phyloP scores from a whole-genome alignment of 2,329 filamentous ascomycete species.

The Ophiosphaerella narmari region DNA sequence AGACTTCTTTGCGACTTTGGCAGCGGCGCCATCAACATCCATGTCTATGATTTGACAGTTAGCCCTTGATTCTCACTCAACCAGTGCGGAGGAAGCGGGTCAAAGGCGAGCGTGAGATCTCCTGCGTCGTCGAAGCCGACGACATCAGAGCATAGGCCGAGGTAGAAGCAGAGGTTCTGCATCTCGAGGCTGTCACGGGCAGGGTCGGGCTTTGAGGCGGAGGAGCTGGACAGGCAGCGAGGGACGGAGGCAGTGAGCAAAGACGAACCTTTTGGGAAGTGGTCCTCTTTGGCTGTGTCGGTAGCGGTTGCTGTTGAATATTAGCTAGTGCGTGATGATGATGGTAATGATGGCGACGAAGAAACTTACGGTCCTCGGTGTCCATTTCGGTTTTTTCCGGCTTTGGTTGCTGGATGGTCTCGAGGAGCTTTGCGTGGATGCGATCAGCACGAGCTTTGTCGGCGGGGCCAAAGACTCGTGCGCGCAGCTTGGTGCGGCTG shows the following conservation, averaged over 20 bases:
- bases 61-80: constrained; percentile 41
- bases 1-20: constrained; percentile 23
- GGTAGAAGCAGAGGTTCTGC: constrained; percentile 42
- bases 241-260: constrained; percentile 36
- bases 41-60: constrained; percentile 42
- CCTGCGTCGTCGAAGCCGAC: constrained; percentile 44
- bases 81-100: constrained; percentile 38
- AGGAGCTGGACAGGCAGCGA: constrained; percentile 24
- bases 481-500: constrained; percentile 81
- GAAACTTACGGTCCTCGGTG: constrained; percentile 46
- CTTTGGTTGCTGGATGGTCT: constrained; percentile 77
- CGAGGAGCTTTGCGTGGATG: constrained; percentile 82
- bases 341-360: neutral
- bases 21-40: constrained; percentile 43
- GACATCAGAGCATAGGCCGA: constrained; percentile 48
- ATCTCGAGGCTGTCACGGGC: constrained; percentile 26
- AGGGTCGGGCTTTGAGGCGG: constrained; percentile 8
- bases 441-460: constrained; percentile 80
- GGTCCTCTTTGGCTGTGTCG: constrained; percentile 29
- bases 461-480: constrained; percentile 80
- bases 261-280: constrained; percentile 40
- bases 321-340: constrained; percentile 1
- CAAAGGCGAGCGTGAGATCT: constrained; percentile 44
- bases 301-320: constrained; percentile 10
- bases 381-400: constrained; percentile 57